Base-by-base conservation (phyloP, 352 stramenopile species). In the Phytophthora nicotianae region DNA sequence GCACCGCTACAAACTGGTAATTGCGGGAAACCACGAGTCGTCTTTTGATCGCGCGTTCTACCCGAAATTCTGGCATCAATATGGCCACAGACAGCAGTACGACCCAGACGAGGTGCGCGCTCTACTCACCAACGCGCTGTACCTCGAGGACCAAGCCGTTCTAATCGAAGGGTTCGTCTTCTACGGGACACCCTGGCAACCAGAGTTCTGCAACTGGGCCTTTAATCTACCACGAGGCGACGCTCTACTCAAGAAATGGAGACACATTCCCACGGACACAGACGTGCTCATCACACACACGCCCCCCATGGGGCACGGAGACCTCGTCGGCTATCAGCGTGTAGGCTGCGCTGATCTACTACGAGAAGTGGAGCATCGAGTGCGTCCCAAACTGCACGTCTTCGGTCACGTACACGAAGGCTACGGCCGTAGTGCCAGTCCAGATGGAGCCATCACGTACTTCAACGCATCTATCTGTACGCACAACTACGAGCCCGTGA, bases 361-460 rank as follows among this genome's bases (percentile, higher is more conserved):
- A 23, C 29, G 50, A 4, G 73, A 95, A 49, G 77, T 97, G 35
- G 76, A 91, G 47, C 55, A 63, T 4, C 68, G 86, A 19, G 75
- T 96, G 47, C 72, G 71, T 37, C 90, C 90, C 14, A 72, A 78
- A 35, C 71, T 95, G 45, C 84, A 96, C 61, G 81, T 98, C 9
- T 98, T 97, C 71, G 91, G 91, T 2, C 91, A 98, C 53, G 91
- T 98, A 46, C 91, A 97, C 55, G 86, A 97, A 71, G 83, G 79
- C 29, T 92, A 94, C 60, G 91, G 91, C 35, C 63, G 68, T 10
- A 88, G 72, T n/a, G 75, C 48, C 7, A 88, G 71, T 16, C 76
- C 58, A 9, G 81, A 95, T 70, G 85, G 83, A 21, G 58, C 62
- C 2, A 98, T 91, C 11, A 82, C 89, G 0, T 98, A 86, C 64